Evolutionary conservation across 1,284 basidiomycete genomes (phyloP), one percentile per base, ranked within the genome.

Genomic region (Leccinum huronense): DNA sequence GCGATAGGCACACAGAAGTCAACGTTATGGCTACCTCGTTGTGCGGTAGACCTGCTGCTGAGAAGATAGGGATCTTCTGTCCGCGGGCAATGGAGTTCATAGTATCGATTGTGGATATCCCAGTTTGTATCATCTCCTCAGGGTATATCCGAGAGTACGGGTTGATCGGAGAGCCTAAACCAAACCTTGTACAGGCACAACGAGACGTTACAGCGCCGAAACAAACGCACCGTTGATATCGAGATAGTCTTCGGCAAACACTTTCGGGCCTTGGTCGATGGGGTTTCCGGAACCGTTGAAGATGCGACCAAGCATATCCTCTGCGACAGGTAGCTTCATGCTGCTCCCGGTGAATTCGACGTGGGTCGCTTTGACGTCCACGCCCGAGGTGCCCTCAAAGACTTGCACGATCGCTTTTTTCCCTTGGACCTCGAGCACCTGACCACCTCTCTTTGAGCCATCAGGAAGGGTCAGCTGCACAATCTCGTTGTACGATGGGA

Each of bases 1-100:
- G 67, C 67, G 63, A 65, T 60, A 63, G 62, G 61, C 65, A 64
- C 66, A 66, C 59, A 62, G 63, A 65, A 71, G 63, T 57, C 66
- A 63, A 59, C 67, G 62, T 64, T 63, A 72, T 70, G 72, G 79
- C 71, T 68, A 94, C 94, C 83, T 99, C 95, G 79, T 99, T 99
- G 83, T 99, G 97, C 58, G 97, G 97, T 63, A 99, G 83, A 87
- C 97, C 97, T 65, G 97, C 94, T 57, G 97, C 97, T 65, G 95
- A 98, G 85, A 99, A 99, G 78, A 99, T 99, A 67, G 97, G 97
- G 69, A 99, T 99, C 87, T 99, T 99, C 80, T 99, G 97, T 57
- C 97, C 97, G 83, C 97, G 95, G 64, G 97, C 97, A 76, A 99
- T 99, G 67, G 97, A 97, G 82, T 99, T 97, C 96, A 98, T 98